Evolutionary conservation across 2,329 filamentous ascomycete genomes (phyloP), one percentile per base, ranked within the genome.

Genomic region (Bipolaris cookei): DNA sequence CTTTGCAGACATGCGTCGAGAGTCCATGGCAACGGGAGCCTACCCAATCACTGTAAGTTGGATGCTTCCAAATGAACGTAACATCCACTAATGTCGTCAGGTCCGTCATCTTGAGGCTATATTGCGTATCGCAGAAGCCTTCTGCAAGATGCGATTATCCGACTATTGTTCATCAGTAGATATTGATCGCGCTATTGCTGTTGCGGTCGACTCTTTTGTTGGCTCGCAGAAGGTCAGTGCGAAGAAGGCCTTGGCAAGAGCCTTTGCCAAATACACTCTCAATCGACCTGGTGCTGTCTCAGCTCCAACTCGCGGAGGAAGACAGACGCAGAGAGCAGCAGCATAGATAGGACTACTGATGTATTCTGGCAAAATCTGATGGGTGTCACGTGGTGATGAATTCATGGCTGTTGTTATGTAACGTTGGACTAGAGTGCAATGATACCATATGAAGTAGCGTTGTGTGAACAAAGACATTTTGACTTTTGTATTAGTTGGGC

Each of bases 41-140:
- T 99, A 98, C 76, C 95, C 95, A 4, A 99, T 99, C 62, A 99
- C 95, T 23, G 95, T 98, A 84, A 80, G 91, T 72, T 34, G 39
- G 37, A 5, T 32, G 23, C 3, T 20, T 7, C 13, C 42, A 11
- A 6, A 3, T 37, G 34, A 11, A 6, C 23, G 6, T 20, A 53
- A 1, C 14, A 49, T 8, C 20, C 46, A 38, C 63, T 74, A 50
- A 72, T 48, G 51, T 39, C n/a, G 10, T 20, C 64, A 97, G 92
- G 91, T 97, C 64, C 93, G 95, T 82, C 95, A 99, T 80, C 83
- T 99, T 32, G 95, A 99, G 84, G 94, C 94, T 61, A 97, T 98
- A 72, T 96, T 99, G 81, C 91, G 95, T 72, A 96, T 96, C 72
- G 89, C 88, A 55, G 95, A 99, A 77, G 81, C 93, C 0, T 99